Conservation (phyloP, 2,329 filamentous ascomycete species). For the Epichloe baconii region DNA sequence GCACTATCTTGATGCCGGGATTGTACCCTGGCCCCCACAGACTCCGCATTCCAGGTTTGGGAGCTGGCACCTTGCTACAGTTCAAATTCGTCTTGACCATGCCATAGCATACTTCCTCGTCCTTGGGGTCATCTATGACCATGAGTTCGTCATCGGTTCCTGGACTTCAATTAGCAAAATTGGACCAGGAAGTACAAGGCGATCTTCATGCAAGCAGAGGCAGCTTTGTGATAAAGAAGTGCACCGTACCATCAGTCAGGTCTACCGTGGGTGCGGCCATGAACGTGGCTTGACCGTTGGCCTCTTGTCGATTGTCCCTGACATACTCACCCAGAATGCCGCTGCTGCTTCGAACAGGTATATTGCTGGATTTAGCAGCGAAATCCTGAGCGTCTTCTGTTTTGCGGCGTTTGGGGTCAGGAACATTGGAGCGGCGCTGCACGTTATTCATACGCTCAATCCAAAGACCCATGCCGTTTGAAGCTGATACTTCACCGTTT, state of each 20-base stretch:
- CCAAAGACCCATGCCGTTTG: conserved; percentile 41
- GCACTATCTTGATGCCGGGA: conserved; percentile 61
- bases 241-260: conserved; percentile 37
- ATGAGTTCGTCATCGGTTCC: conserved; percentile 43
- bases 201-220: background rate
- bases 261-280: conserved; percentile 37
- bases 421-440: conserved; percentile 45
- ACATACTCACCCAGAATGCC: conserved; percentile 54
- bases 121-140: conserved; percentile 43
- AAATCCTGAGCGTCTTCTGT: conserved; percentile 31
- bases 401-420: conserved; percentile 55
- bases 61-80: conserved; percentile 53
- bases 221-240: background rate
- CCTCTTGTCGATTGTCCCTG: conserved; percentile 42
- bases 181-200: background rate
- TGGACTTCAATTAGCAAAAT: conserved; percentile 1
- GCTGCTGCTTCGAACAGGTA: conserved; percentile 27
- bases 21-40: conserved; percentile 48
- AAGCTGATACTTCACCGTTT: conserved; percentile 11
- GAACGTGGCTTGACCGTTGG: conserved; percentile 14
- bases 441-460: conserved; percentile 69
- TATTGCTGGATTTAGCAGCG: conserved; percentile 21
- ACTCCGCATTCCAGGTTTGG: conserved; percentile 48
- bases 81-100: conserved; percentile 58
- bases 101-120: conserved; percentile 70